These are phyloP conservation scores for Apiospora kogelbergensis DNA, from an alignment of 2,329 filamentous ascomycete species.

Conservation along the genomic window DNA sequence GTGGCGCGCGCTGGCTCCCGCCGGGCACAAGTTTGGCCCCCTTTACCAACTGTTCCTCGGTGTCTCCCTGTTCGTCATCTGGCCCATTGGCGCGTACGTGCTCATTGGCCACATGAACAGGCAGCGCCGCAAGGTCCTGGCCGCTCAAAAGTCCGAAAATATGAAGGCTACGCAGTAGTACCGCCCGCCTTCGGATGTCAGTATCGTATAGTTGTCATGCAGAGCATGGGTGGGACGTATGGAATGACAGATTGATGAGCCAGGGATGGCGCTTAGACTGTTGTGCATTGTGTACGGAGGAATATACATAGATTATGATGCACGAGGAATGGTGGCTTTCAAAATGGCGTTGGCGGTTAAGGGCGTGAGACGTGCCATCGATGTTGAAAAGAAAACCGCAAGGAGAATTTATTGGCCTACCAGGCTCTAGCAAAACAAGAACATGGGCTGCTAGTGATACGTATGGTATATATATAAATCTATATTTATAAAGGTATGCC, in stretches of 20 bases:
- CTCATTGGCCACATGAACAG: constrained; percentile 94
- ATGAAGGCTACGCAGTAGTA: constrained; percentile 15
- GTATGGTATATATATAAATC: background rate
- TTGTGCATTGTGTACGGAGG: background rate
- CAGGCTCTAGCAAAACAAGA: background rate
- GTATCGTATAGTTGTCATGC: background rate
- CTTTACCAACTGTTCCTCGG: constrained; percentile 65
- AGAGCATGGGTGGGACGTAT: background rate
- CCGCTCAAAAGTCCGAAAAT: constrained; percentile 53
- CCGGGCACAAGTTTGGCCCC: constrained; percentile 44
- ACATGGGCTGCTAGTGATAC: background rate
- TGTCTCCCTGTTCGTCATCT: constrained; percentile 75
- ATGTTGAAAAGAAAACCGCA: background rate
- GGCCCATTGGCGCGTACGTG: constrained; percentile 79
- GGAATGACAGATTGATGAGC: background rate
- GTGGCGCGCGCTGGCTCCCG: constrained; percentile 65
- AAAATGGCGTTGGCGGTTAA: background rate
- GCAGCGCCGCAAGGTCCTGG: constrained; percentile 79
- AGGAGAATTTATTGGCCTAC: background rate
- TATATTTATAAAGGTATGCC: background rate
- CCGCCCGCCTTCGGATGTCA: background rate
- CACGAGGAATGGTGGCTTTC: background rate
- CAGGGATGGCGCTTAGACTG: background rate
- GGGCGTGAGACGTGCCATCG: constrained; percentile 1
- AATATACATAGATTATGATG: background rate